Evolutionary conservation across 2,329 filamentous ascomycete genomes (phyloP).

Genomic region (Calonectria leucothoes): DNA sequence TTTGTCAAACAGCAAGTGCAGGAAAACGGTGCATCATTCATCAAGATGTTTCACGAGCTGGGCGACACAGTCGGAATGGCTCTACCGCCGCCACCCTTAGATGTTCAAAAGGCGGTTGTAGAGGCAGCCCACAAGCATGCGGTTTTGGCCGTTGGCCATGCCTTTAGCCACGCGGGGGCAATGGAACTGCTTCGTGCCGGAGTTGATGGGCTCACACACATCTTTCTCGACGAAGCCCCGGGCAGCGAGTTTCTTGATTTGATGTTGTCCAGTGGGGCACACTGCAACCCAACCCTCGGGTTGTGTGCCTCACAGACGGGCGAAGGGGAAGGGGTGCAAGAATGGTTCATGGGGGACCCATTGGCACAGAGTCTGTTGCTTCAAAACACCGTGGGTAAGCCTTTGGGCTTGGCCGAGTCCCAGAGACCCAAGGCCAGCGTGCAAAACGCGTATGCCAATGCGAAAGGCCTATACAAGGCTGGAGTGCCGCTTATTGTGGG

Average conservation of each 20-base stretch:
- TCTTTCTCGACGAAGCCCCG: background rate
- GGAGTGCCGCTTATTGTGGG: background rate
- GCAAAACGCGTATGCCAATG: background rate
- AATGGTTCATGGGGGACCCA: background rate
- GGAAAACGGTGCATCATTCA: background rate
- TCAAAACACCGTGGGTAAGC: background rate
- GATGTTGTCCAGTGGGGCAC: background rate
- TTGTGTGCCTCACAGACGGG: background rate
- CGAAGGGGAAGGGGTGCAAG: background rate
- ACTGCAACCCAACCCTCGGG: background rate
- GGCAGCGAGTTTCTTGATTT: background rate
- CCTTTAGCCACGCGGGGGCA: background rate
- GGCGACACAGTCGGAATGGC: background rate
- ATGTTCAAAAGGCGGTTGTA: background rate
- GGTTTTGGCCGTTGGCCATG: background rate
- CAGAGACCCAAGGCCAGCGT: background rate
- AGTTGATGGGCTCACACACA: background rate
- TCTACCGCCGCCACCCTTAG: background rate
- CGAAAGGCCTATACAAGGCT: background rate
- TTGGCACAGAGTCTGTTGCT: background rate
- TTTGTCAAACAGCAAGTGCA: background rate
- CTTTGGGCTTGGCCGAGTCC: background rate
- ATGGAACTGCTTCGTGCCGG: background rate
- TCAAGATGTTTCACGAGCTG: constrained; percentile 1
- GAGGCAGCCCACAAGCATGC: background rate